These are phyloP conservation scores for Inosperma sp. DNA, from an alignment of 768 basidiomycete species.

Conservation along the genomic window DNA sequence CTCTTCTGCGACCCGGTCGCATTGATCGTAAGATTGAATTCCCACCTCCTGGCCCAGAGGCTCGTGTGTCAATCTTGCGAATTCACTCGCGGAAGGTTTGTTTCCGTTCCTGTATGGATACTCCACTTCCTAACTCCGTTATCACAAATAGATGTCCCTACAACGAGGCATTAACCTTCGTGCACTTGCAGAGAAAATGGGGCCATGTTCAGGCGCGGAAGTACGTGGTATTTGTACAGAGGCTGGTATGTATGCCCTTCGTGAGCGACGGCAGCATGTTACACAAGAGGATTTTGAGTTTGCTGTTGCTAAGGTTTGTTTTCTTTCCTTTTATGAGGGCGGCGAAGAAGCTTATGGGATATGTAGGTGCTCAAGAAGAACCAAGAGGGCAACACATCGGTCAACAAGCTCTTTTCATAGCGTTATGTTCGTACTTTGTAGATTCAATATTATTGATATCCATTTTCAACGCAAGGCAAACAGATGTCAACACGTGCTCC, in stretches of 20 bases:
- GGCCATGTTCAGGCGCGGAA: constrained; percentile 96
- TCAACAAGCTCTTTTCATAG: constrained; percentile 91
- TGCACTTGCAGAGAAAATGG: constrained; percentile 97
- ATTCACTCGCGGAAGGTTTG: constrained; percentile 92
- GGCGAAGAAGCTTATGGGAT: not conserved
- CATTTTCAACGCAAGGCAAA: no score
- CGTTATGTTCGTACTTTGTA: not conserved
- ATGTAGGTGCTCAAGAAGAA: constrained; percentile 86
- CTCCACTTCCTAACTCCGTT: not conserved
- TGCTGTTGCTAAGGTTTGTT: constrained; percentile 85
- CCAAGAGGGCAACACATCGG: constrained; percentile 90
- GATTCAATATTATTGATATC: not conserved
- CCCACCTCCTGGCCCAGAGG: constrained; percentile 95
- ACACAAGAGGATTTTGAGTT: constrained; percentile 99
- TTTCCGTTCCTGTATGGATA: not conserved
- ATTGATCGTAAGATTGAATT: constrained; percentile 98
- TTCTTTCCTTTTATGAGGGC: not conserved
- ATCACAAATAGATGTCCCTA: constrained; percentile 84
- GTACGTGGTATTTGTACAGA: constrained; percentile 97
- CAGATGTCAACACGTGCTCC: no score
- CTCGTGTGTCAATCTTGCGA: constrained; percentile 92
- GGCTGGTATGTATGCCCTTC: constrained; percentile 97
- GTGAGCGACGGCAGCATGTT: constrained; percentile 93
- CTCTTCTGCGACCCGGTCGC: constrained; percentile 88
- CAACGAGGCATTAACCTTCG: constrained; percentile 98